phyloP scores from a whole-genome alignment of 306 rosid species.

The Carpinus viminea region DNA sequence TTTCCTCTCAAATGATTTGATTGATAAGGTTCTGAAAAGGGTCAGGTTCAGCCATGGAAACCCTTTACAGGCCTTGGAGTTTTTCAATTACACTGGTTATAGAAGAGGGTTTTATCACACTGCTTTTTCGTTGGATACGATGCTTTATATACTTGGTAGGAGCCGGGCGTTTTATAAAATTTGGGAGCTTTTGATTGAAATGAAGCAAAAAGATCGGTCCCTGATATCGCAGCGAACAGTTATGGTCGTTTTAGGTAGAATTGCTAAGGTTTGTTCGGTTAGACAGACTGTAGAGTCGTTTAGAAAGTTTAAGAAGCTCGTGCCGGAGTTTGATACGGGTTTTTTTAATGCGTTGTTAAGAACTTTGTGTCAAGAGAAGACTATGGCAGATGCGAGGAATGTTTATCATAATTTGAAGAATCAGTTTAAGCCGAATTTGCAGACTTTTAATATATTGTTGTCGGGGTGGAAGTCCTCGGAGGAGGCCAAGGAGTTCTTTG shows the following conservation, averaged over 20 bases:
- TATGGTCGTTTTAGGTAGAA: constrained; percentile 73
- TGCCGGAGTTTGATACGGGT: constrained; percentile 49
- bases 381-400: constrained; percentile 87
- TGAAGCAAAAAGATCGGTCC: constrained; percentile 42
- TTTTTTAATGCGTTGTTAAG: constrained; percentile 83
- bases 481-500: constrained; percentile 80
- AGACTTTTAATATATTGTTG: constrained; percentile 76
- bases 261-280: constrained; percentile 82
- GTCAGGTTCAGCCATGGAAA: constrained; percentile 80
- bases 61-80: constrained; percentile 73
- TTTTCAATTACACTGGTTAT: constrained; percentile 57
- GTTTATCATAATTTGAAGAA: constrained; percentile 82
- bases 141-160: constrained; percentile 79
- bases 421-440: constrained; percentile 62
- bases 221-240: constrained; percentile 62
- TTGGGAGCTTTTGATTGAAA: constrained; percentile 63
- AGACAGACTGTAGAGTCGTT: constrained; percentile 81
- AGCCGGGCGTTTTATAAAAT: constrained; percentile 56
- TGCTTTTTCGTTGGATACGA: constrained; percentile 64
- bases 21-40: constrained; percentile 72
- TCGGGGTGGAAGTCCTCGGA: constrained; percentile 86
- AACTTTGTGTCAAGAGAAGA: constrained; percentile 89
- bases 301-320: constrained; percentile 66
- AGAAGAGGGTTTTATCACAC: constrained; percentile 81
- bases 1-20: constrained; percentile 73